Conservation (phyloP, 495 filamentous ascomycete species). For the Lasiosphaeria ovina region DNA sequence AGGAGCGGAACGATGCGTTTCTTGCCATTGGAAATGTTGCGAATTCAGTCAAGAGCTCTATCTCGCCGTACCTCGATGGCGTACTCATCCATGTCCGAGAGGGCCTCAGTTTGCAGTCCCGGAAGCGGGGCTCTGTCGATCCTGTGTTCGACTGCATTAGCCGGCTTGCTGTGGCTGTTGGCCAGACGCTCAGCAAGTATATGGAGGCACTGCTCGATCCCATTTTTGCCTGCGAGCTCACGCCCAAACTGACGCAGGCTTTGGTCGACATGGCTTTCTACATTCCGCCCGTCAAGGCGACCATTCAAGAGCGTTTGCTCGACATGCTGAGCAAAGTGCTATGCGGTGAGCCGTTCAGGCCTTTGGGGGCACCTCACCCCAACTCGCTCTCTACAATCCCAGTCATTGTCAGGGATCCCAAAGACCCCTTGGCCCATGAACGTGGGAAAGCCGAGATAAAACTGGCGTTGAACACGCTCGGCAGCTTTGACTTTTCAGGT, state of each 20-base stretch:
- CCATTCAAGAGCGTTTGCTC: conserved; percentile 88
- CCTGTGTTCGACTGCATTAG: conserved; percentile 98
- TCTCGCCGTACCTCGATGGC: conserved; percentile 91
- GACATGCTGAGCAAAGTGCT: conserved; percentile 94
- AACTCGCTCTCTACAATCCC: conserved; percentile 67
- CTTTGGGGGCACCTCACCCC: conserved; percentile 75
- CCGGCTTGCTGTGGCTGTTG: conserved; percentile 89
- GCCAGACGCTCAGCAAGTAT: conserved; percentile 94
- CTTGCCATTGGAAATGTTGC: conserved; percentile 93
- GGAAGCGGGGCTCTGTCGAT: conserved; percentile 73
- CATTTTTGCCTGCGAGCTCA: conserved; percentile 94
- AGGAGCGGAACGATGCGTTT: conserved; percentile 88
- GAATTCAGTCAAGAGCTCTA: conserved; percentile 88
- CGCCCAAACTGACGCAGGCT: conserved; percentile 87
- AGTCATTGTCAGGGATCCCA: conserved; percentile 81
- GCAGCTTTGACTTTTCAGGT: conserved; percentile 91
- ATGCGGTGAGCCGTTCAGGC: conserved; percentile 85
- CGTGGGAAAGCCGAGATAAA: conserved; percentile 87
- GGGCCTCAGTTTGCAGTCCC: conserved; percentile 74
- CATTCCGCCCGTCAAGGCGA: conserved; percentile 88
- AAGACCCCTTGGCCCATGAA: conserved; percentile 65
- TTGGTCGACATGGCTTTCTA: conserved; percentile 98
- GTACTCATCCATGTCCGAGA: conserved; percentile 91
- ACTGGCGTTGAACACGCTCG: conserved; percentile 85
- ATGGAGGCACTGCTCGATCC: conserved; percentile 95